Evolutionary conservation across 164 flowering plant genomes (phyloP), one percentile per base, ranked within the genome.

Genomic region (Paratinospora sagittata): DNA sequence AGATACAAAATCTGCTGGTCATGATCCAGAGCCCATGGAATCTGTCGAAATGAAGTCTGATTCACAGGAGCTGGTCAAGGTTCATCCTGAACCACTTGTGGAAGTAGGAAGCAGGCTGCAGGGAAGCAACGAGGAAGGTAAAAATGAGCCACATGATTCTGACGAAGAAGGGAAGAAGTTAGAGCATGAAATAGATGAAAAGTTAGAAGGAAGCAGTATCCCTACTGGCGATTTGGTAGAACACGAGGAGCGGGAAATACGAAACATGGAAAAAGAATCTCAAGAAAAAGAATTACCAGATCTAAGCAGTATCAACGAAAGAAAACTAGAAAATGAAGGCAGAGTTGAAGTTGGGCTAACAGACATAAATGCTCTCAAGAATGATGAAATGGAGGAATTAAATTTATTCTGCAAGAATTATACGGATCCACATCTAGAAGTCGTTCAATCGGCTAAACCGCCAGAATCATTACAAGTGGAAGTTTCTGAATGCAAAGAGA

Each of bases 401-500:
- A 61, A 73, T 65, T 17, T 41, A 19, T 27, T 21, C 39, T 36
- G 37, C 37, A 70, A 61, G 45, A 75, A 70, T 45, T 37, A 61
- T 72, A 70, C 61, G 10, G 57, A 68, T 26, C 69, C 52, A 55
- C 65, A 63, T 63, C 7, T 30, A 12, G 79, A 79, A 77, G 65
- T 24, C 26, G 27, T 26, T 74, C 67, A 68, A 10, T 27, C 63
- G 27, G 45, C 34, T 37, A 58, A 55, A 39, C 71, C 81, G 27
- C 14, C 19, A 12, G 74, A 77, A 27, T 61, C 75, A 7, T 68
- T 34, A 27, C 60, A 75, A 47, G 70, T 52, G 33, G 75, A 77
- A 75, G 70, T 68, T 73, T 37, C 69, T 6, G 75, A 77, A 49
- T 33, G 77, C 12, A 71, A 74, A 64, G 79, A 70, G 9, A 76